Conservation (phyloP, 257 asterid genomes). For the Rehmannia glutinosa region DNA sequence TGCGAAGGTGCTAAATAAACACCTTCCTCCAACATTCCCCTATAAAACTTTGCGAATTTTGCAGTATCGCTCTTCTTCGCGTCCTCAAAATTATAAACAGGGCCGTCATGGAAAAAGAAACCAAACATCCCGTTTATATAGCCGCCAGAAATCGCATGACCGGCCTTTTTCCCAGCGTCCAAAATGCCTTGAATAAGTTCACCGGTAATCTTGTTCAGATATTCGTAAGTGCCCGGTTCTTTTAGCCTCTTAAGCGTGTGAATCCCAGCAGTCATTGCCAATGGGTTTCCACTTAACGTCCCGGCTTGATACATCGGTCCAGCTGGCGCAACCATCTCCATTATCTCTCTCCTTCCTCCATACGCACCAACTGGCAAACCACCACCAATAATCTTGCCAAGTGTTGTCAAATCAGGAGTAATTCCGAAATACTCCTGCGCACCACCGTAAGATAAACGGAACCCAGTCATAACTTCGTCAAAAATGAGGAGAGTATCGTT, state of each 20-base stretch:
- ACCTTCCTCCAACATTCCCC: constrained; percentile 96
- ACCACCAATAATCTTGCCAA: constrained; percentile 97
- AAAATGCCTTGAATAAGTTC: constrained; percentile 69
- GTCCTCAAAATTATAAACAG: constrained; percentile 71
- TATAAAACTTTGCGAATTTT: constrained; percentile 67
- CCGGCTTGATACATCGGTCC: constrained; percentile 99
- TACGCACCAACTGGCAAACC: constrained; percentile 98
- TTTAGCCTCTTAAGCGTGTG: constrained; percentile 83
- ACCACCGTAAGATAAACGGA: constrained; percentile 87
- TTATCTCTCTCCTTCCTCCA: constrained; percentile 93
- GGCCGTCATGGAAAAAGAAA: constrained; percentile 88
- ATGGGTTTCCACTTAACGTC: constrained; percentile 92
- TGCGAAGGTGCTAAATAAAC: constrained; percentile 95
- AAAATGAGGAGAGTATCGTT: constrained; percentile 69
- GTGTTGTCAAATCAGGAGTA: constrained; percentile 93
- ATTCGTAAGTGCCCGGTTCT: constrained; percentile 65
- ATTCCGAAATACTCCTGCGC: constrained; percentile 95
- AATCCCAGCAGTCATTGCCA: constrained; percentile 99
- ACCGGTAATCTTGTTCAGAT: constrained; percentile 67
- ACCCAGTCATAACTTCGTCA: constrained; percentile 98
- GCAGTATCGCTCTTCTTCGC: constrained; percentile 91
- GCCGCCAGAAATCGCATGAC: constrained; percentile 90
- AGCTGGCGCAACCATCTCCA: constrained; percentile 99
- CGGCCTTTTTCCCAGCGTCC: constrained; percentile 82
- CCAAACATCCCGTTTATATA: constrained; percentile 91